Evolutionary conservation across 1,284 basidiomycete species (phyloP).

Genomic region (Trametes polyzona): DNA sequence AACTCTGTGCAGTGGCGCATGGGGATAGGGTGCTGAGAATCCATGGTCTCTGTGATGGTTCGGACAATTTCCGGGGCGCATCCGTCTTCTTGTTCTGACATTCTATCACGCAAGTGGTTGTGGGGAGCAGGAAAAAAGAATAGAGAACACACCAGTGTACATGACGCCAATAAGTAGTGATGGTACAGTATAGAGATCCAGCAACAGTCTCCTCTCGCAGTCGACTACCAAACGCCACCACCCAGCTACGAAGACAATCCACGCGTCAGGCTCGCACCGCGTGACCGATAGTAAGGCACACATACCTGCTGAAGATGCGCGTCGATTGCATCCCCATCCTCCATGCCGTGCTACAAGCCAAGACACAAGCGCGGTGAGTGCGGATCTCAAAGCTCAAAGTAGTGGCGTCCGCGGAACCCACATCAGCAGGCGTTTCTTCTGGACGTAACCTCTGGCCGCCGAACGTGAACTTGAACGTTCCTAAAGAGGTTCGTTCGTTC

Average conservation of each 20-base stretch:
- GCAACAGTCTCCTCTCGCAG: neutral
- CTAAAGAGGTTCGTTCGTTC: conserved; percentile 36
- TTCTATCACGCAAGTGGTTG: too few species aligned
- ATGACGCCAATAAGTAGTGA: conserved; percentile 7
- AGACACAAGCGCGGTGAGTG: too few species aligned
- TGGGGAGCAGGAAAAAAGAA: too few species aligned
- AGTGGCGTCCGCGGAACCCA: conserved; percentile 33
- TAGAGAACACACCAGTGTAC: conserved; percentile 4
- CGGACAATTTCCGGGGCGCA: too few species aligned
- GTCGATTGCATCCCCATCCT: conserved; percentile 61
- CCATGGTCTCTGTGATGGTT: too few species aligned
- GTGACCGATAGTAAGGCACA: neutral
- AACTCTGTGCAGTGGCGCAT: too few species aligned
- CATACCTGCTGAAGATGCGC: conserved; percentile 57
- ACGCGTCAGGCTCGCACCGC: neutral
- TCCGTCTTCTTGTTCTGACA: too few species aligned
- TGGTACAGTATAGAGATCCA: conserved; percentile 19
- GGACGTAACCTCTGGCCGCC: conserved; percentile 53
- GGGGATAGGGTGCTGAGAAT: too few species aligned
- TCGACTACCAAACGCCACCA: conserved; percentile 7
- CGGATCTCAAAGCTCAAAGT: neutral
- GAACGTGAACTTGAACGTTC: conserved; percentile 61
- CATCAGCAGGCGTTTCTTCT: conserved; percentile 55
- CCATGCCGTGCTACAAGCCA: conserved; percentile 49
- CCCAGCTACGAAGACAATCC: conserved; percentile 11